These are phyloP conservation scores for Talaromyces ruber DNA, from an alignment of 495 filamentous ascomycete genomes.

Conservation along the genomic window DNA sequence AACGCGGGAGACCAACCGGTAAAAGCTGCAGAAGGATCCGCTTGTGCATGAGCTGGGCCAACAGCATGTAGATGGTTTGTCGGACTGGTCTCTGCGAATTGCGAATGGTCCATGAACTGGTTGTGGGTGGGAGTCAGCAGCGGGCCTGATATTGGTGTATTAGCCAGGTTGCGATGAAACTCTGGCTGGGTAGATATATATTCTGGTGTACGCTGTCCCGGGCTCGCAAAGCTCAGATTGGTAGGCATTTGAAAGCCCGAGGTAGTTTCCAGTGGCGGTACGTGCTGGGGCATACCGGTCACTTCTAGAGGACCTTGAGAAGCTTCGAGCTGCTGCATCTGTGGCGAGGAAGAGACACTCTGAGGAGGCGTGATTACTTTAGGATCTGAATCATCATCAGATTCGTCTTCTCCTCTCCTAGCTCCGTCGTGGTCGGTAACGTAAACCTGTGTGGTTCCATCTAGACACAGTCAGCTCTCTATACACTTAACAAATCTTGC, in stretches of 20 bases:
- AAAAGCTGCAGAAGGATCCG: conserved; percentile 15
- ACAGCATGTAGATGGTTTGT: conserved; percentile 9
- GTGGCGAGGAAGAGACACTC: conserved; percentile 19
- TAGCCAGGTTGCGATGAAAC: conserved; percentile 25
- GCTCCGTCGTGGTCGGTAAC: conserved; percentile 11
- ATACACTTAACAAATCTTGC: neutral
- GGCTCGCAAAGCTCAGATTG: neutral
- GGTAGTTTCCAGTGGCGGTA: neutral
- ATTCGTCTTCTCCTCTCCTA: neutral
- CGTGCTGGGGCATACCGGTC: neutral
- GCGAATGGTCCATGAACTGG: conserved; percentile 12
- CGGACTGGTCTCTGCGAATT: conserved; percentile 17
- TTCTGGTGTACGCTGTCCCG: neutral
- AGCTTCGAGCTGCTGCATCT: conserved; percentile 17
- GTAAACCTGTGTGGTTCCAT: conserved; percentile 28
- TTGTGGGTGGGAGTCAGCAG: neutral
- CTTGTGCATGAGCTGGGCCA: conserved; percentile 15
- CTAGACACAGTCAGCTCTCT: conserved; percentile 13
- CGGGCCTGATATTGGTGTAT: neutral
- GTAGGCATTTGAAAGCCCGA: neutral
- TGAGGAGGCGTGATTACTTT: conserved; percentile 14
- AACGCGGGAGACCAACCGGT: conserved; percentile 33
- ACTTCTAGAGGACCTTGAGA: neutral
- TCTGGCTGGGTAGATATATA: neutral
- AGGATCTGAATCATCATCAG: conserved; percentile 4